Base-by-base conservation (phyloP, 2,329 filamentous ascomycete species). In the Metarhizium humberi region DNA sequence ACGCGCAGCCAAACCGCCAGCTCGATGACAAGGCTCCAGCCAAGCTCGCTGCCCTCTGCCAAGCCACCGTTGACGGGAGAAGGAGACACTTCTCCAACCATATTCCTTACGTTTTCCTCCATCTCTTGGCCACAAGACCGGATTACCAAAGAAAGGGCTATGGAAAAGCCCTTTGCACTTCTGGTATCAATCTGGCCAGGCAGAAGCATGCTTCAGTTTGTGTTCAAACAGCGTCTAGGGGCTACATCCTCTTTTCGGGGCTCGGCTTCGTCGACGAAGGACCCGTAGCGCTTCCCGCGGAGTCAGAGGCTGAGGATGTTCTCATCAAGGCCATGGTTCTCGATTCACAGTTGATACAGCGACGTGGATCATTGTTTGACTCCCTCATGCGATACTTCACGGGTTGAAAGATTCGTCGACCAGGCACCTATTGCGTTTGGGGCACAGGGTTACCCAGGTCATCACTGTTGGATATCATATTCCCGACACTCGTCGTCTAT, bases 171-270 rank as follows among this genome's bases (percentile, higher is more conserved):
- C 56, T 62, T 25, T 56, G 51, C 20, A 34, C 36, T 3, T 34
- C 32, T 34, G 32, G 32, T 8, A 34, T 34, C 2, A 34, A 34
- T 8, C 6, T 34, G 32, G 32, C 32, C 32, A 34, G 10, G 10
- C 32, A 34, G 8, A 34, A 34, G 32, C 32, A 34, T 34, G 32
- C 32, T 34, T 11, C 32, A 3, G 32, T 34, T 34, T 34, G 32
- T 34, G 32, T 34, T 34, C 32, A 34, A 34, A 53, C 59, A 2
- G 57, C 53, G 29, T 16, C 54, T 5, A 53, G 56, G 10, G 60
- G 53, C 14, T 62, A 62, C 52, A 52, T 62, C 11, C 38, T 59
- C 20, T 53, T 62, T 50, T 62, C 60, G 1, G 59, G 57, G 40
- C 54, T 60, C 43, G 59, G 57, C 4, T 62, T 62, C 14, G 14